Percentiles rank a stretch among this genome's conserved stretches.
phyloP scores from a whole-genome alignment of 78 protist species.

The Chrysochromulina parva region DNA sequence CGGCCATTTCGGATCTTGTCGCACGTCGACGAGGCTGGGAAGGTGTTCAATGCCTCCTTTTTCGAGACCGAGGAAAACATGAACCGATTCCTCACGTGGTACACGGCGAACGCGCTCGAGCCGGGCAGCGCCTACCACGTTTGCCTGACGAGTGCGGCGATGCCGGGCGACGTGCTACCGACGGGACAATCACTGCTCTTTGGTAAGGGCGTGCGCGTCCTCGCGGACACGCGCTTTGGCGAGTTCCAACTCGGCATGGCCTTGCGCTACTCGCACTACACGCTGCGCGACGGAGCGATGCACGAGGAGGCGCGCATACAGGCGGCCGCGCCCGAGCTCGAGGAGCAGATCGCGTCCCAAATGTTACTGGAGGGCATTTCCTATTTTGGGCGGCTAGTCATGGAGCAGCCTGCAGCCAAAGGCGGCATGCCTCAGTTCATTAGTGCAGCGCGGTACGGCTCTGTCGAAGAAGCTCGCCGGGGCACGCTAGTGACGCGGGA shows the following conservation, averaged over 20 bases:
- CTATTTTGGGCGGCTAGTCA: not conserved
- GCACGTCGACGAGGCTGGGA: not conserved
- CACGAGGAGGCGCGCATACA: not conserved
- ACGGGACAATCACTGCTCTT: not conserved
- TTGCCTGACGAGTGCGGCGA: not conserved
- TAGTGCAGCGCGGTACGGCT: no score
- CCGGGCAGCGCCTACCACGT: not conserved
- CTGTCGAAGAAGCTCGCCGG: no score
- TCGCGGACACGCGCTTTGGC: not conserved
- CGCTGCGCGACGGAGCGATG: not conserved
- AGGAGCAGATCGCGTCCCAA: not conserved
- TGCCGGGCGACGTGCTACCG: not conserved
- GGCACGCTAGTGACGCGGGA: no score
- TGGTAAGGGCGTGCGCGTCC: not conserved
- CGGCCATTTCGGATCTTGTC: not conserved
- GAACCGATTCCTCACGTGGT: not conserved
- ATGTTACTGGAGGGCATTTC: not conserved
- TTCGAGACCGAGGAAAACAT: not conserved
- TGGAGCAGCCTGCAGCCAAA: not conserved
- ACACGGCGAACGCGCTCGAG: not conserved
- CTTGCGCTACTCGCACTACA: not conserved
- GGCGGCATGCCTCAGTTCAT: no score
- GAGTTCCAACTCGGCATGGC: not conserved
- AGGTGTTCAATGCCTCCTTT: not conserved
- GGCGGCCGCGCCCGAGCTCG: not conserved